A percentile compares a stretch with the other conserved stretches of the same genome.
These are phyloP conservation scores for Thermochaetoides dissita DNA, from an alignment of 2,329 filamentous ascomycete species.

Conservation along the genomic window DNA sequence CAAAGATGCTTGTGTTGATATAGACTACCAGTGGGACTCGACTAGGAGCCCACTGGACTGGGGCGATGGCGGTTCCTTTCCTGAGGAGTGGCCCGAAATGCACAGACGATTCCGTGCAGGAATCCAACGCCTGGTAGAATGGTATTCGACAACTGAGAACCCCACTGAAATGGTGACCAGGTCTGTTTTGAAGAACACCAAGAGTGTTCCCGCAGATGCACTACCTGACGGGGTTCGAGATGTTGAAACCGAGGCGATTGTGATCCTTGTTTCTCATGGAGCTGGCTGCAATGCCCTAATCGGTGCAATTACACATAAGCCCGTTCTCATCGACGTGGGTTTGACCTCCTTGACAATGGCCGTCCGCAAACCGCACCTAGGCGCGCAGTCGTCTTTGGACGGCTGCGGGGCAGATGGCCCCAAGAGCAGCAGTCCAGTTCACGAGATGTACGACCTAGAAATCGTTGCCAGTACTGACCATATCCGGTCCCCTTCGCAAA, in stretches of 20 bases:
- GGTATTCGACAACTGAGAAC: conserved; percentile 53
- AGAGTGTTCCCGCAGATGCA: conserved; percentile 23
- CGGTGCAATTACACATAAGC: conserved; percentile 79
- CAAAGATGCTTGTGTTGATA: conserved; percentile 65
- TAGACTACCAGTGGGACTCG: conserved; percentile 97
- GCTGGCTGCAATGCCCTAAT: conserved; percentile 94
- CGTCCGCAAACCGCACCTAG: conserved; percentile 37
- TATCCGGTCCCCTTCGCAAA: conserved; percentile 33
- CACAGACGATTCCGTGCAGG: conserved; percentile 77
- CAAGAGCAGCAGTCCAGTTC: conserved; percentile 25
- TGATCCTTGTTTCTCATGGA: conserved; percentile 84
- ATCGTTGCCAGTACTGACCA: conserved; percentile 65
- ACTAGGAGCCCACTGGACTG: conserved; percentile 65
- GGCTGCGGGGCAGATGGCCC: conserved; percentile 6
- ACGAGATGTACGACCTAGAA: conserved; percentile 58
- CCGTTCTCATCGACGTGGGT: conserved; percentile 77
- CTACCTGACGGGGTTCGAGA: conserved; percentile 26
- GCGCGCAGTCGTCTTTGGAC: conserved; percentile 3
- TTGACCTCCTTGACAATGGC: conserved; percentile 90
- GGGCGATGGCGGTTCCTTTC: conserved; percentile 76
- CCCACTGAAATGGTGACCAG: conserved; percentile 38
- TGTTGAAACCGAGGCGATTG: conserved; percentile 57
- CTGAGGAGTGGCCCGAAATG: conserved; percentile 94
- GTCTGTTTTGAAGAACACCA: conserved; percentile 33
- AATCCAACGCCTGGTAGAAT: conserved; percentile 63